These are phyloP conservation scores for Solanum lycopersicoides DNA, from an alignment of 257 asterid species.

Conservation along the genomic window DNA sequence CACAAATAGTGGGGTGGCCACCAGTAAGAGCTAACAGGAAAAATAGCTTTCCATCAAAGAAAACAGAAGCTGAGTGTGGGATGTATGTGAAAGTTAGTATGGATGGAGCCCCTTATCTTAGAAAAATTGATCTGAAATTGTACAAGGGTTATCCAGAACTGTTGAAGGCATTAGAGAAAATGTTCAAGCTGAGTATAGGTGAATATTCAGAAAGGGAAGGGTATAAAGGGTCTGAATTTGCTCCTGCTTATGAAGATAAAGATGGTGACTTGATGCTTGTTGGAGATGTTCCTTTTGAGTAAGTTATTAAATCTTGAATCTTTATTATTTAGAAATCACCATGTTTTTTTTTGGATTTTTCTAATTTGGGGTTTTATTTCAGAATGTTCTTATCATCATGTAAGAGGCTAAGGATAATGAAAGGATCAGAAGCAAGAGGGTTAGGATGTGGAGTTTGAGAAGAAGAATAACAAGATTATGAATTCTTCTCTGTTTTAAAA, in stretches of 20 bases:
- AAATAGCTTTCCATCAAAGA: constrained; percentile 22
- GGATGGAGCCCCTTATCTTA: constrained; percentile 86
- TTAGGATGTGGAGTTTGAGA: constrained; percentile 41
- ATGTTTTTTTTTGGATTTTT: background rate
- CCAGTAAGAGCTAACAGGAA: constrained; percentile 58
- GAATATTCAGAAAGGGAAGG: constrained; percentile 89
- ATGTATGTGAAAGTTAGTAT: constrained; percentile 75
- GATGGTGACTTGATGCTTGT: constrained; percentile 93
- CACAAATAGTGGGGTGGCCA: constrained; percentile 63
- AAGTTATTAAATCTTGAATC: constrained; percentile 4
- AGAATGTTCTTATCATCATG: constrained; percentile 77
- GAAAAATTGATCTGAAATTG: constrained; percentile 66
- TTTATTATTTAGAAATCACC: background rate
- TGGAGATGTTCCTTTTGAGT: constrained; percentile 93
- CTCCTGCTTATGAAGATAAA: constrained; percentile 90
- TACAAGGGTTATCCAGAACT: constrained; percentile 49
- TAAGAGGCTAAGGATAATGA: constrained; percentile 76
- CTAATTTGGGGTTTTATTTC: constrained; percentile 16
- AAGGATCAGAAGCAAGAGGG: constrained; percentile 70
- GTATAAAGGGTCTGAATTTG: constrained; percentile 74
- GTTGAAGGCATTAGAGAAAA: constrained; percentile 47
- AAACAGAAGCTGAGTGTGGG: constrained; percentile 24
- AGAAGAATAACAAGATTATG: background rate
- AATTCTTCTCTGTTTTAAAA: constrained; percentile 6
- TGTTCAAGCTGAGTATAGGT: constrained; percentile 83